Conservation (phyloP, 768 basidiomycete genomes). For the Rhizopogon rudus region DNA sequence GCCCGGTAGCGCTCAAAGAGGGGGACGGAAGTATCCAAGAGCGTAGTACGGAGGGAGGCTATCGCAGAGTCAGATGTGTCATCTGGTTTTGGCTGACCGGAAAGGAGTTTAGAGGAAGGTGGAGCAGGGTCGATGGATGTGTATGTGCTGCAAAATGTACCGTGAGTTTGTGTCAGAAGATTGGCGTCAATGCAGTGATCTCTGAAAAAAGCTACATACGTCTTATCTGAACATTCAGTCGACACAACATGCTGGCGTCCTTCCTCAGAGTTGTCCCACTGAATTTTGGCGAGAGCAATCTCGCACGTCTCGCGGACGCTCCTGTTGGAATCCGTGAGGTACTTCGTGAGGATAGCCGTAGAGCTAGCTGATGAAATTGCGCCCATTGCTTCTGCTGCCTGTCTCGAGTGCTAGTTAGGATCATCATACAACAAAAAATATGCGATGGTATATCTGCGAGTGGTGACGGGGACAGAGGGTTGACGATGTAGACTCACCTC, state of each 20-base stretch:
- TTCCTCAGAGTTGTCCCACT: slow-evolving; percentile 84
- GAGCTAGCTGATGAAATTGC: slow-evolving; percentile 75
- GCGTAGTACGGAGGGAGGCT: slow-evolving; percentile 46
- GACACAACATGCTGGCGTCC: slow-evolving; percentile 42
- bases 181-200: too few species aligned
- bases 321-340: slow-evolving; percentile 63
- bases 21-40: slow-evolving; percentile 62
- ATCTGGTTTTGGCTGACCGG: slow-evolving; percentile 47
- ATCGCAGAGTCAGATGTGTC: slow-evolving; percentile 46
- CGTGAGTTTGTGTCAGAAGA: background rate
- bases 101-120: slow-evolving; percentile 59
- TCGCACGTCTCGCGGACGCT: slow-evolving; percentile 94
- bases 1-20: slow-evolving; percentile 95
- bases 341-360: slow-evolving; percentile 65
- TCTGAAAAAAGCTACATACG: slow-evolving; percentile 26
- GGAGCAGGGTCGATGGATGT: slow-evolving; percentile 91
- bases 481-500: slow-evolving; percentile 51
- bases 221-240: slow-evolving; percentile 24
- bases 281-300: slow-evolving; percentile 92
- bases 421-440: background rate
- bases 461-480: background rate
- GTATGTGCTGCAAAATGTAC: slow-evolving; percentile 45
- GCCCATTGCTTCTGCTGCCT: slow-evolving; percentile 99
- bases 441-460: background rate
- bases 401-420: slow-evolving; percentile 12